These are phyloP conservation scores for Vigna trinervia DNA, from an alignment of 306 rosid species.

Conservation along the genomic window DNA sequence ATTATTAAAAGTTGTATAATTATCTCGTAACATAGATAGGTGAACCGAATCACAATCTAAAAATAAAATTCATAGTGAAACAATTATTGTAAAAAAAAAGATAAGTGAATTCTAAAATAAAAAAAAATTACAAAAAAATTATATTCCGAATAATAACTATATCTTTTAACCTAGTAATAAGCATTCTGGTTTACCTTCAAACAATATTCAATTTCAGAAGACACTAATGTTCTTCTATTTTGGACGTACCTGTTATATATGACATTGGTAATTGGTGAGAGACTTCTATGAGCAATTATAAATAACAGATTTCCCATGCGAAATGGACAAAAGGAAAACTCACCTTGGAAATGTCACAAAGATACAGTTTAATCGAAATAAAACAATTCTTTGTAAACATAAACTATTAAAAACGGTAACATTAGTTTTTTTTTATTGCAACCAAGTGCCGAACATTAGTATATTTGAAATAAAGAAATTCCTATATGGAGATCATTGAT, in stretches of 20 bases:
- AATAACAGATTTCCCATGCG: background rate
- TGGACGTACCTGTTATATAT: slow-evolving; percentile 29
- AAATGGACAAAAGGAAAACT: slow-evolving; percentile 29
- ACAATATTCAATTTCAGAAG: background rate
- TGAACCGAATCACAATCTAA: too few relatives aligned
- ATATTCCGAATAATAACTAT: too few relatives aligned
- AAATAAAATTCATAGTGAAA: too few relatives aligned
- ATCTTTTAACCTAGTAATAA: too few relatives aligned
- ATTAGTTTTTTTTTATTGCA: too few relatives aligned
- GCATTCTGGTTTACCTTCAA: background rate
- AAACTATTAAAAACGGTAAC: too few relatives aligned
- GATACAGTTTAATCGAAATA: slow-evolving; percentile 17
- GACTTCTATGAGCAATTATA: background rate
- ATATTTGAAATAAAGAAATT: background rate
- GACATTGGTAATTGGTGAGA: slow-evolving; percentile 13
- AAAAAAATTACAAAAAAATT: too few relatives aligned
- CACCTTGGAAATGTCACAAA: background rate
- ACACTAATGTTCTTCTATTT: slow-evolving; percentile 1
- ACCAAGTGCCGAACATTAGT: too few relatives aligned
- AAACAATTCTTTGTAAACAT: background rate
- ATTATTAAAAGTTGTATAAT: too few relatives aligned
- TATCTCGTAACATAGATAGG: too few relatives aligned
- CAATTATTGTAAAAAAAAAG: too few relatives aligned
- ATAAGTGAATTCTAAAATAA: too few relatives aligned
- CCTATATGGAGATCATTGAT: background rate